Conservation (phyloP, 805 yeast species). For the Cyberlindnera meyerae region DNA sequence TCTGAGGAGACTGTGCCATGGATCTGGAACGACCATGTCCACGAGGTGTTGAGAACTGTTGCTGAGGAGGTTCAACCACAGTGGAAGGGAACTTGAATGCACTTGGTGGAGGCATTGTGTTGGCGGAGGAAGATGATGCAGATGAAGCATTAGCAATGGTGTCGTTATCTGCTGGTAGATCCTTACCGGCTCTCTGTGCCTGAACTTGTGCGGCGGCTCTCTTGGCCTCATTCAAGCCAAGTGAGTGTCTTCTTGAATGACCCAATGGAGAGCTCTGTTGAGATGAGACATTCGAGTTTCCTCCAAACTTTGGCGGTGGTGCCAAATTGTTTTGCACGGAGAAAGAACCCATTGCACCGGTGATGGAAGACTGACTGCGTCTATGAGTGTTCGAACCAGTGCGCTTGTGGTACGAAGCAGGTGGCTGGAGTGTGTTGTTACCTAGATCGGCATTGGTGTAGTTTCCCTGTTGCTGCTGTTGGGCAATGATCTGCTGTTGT, state of each 20-base stretch:
- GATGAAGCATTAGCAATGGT: conserved; percentile 8
- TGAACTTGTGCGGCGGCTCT: conserved; percentile 93
- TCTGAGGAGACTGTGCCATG: conserved; percentile 37
- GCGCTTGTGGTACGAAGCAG: conserved; percentile 16
- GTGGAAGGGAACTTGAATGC: conserved; percentile 55
- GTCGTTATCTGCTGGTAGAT: conserved; percentile 10
- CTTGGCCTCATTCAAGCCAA: conserved; percentile 89
- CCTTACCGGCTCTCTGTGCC: conserved; percentile 51
- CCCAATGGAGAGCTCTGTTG: conserved; percentile 38
- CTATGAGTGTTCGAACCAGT: conserved; percentile 33
- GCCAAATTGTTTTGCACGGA: conserved; percentile 20
- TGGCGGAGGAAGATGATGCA: not conserved
- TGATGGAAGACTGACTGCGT: conserved; percentile 41
- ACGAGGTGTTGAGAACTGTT: conserved; percentile 9
- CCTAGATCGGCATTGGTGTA: too few species aligned
- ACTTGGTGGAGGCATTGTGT: conserved; percentile 30
- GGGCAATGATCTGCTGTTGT: conserved; percentile 78
- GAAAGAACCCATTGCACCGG: conserved; percentile 33
- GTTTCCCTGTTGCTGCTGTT: conserved; percentile 44
- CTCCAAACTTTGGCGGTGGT: conserved; percentile 24
- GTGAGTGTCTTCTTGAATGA: conserved; percentile 86
- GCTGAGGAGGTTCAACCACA: conserved; percentile 29
- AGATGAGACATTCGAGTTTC: conserved; percentile 2
- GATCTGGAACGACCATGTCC: conserved; percentile 25
- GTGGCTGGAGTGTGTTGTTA: conserved; percentile 12